phyloP scores from a whole-genome alignment of 1,139 yeast species.

The Arxiozyma bovina region DNA sequence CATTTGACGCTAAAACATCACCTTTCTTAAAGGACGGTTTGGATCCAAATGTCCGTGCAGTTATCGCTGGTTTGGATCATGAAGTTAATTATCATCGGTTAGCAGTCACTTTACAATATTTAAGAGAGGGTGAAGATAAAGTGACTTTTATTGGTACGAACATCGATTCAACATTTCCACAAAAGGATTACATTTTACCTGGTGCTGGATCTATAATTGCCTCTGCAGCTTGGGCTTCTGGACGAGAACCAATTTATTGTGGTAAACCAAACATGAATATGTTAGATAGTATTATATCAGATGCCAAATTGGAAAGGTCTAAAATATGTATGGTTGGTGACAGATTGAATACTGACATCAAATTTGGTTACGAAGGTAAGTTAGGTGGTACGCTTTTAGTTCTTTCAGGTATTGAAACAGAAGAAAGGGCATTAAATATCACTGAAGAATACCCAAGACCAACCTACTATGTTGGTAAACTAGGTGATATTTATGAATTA shows the following conservation, averaged over 20 bases:
- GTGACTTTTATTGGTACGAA: conserved; percentile 88
- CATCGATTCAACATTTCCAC: conserved; percentile 89
- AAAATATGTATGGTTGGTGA: conserved; percentile 92
- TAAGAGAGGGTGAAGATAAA: conserved; percentile 44
- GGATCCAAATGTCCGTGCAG: conserved; percentile 75
- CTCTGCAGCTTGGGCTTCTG: conserved; percentile 65
- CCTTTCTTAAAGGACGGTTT: conserved; percentile 41
- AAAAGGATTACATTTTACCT: conserved; percentile 73
- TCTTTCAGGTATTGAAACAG: conserved; percentile 82
- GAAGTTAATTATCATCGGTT: conserved; percentile 72
- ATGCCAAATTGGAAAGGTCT: conserved; percentile 44
- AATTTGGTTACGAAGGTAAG: conserved; percentile 81
- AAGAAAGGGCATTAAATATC: conserved; percentile 41
- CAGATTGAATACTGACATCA: conserved; percentile 88
- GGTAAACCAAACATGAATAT: conserved; percentile 88
- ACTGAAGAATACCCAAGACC: conserved; percentile 45
- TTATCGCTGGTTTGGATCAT: conserved; percentile 77
- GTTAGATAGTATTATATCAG: conserved; percentile 82
- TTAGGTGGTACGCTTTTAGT: conserved; percentile 73
- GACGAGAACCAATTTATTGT: conserved; percentile 68
- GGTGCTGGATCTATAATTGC: conserved; percentile 94
- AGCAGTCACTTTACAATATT: conserved; percentile 73
- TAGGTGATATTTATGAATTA: conserved; percentile 69
- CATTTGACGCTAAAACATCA: conserved; percentile 37
- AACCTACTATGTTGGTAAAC: conserved; percentile 56